phyloP scores from a whole-genome alignment of 371 early-diverging fungal genomes.

The Coemansia sp. region DNA sequence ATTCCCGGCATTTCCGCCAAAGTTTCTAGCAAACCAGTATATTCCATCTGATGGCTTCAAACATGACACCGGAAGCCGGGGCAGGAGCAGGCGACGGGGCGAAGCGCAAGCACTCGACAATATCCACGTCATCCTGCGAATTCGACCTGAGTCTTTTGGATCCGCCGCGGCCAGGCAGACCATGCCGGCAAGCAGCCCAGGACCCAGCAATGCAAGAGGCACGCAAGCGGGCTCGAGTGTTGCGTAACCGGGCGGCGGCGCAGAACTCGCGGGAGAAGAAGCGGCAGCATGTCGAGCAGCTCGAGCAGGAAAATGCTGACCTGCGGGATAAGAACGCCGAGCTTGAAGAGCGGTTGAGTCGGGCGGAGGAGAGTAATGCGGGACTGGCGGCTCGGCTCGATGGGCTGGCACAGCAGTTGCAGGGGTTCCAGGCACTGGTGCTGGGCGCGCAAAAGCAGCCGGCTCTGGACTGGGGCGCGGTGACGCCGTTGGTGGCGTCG shows the following conservation, averaged over 20 bases:
- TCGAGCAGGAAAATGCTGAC: conserved; percentile 67
- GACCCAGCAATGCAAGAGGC: conserved; percentile 58
- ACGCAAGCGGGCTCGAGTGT: conserved; percentile 62
- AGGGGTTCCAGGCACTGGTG: conserved; percentile 35
- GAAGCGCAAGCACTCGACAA: conserved; percentile 45
- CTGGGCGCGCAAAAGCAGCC: conserved; percentile 30
- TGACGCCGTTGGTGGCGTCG: conserved; percentile 31
- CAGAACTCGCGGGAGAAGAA: conserved; percentile 88
- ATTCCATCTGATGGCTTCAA: conserved; percentile 6
- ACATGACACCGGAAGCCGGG: conserved; percentile 16
- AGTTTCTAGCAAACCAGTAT: not conserved
- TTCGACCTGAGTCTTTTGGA: conserved; percentile 39
- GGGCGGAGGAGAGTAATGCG: conserved; percentile 63
- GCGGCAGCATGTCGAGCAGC: conserved; percentile 71
- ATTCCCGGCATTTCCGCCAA: not conserved
- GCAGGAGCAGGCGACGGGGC: conserved; percentile 25
- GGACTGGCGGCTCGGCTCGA: conserved; percentile 61
- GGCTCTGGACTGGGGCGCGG: conserved; percentile 25
- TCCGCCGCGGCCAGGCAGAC: conserved; percentile 43
- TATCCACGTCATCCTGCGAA: conserved; percentile 17
- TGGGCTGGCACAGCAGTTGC: conserved; percentile 58
- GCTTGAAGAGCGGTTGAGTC: conserved; percentile 61
- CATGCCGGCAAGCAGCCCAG: conserved; percentile 47
- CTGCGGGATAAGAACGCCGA: conserved; percentile 66
- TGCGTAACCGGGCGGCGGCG: conserved; percentile 89